A percentile compares a stretch with the other conserved stretches of the same genome.
phyloP scores from a whole-genome alignment of 345 rosid species.

The Gossypium thurberi region DNA sequence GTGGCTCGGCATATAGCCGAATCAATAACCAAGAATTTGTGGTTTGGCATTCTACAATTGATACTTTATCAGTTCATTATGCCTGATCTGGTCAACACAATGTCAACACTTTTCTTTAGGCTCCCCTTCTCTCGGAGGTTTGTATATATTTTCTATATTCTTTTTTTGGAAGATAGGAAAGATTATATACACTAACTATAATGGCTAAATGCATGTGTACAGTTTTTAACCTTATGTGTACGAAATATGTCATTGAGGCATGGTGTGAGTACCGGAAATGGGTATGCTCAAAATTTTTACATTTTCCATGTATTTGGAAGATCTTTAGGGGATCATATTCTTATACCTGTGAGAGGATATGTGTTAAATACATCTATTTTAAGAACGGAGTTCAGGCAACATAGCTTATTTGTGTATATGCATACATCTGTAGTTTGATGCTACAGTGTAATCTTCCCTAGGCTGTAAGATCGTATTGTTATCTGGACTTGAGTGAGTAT shows the following conservation, averaged over 20 bases:
- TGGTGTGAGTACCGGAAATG: background rate
- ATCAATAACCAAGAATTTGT: conserved; percentile 64
- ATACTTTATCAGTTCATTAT: conserved; percentile 63
- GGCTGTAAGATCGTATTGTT: background rate
- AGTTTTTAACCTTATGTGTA: background rate
- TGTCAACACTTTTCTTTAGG: conserved; percentile 69
- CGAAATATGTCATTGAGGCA: background rate
- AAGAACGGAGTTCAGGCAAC: background rate
- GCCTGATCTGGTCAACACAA: conserved; percentile 76
- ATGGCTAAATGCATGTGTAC: background rate
- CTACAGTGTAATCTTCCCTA: background rate
- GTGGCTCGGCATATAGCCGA: conserved; percentile 88
- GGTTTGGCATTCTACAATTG: conserved; percentile 67
- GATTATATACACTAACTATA: background rate
- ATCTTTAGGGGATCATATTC: background rate
- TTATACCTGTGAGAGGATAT: background rate
- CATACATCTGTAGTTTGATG: background rate
- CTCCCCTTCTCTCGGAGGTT: conserved; percentile 94
- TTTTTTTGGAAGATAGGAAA: background rate
- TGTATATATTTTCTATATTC: conserved; percentile 2
- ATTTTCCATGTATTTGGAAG: background rate
- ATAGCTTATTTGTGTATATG: background rate
- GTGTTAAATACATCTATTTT: background rate
- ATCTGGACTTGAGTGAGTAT: background rate
- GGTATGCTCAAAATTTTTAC: background rate